phyloP scores from a whole-genome alignment of 2,329 filamentous ascomycete genomes.

The Gyromitra esculenta region DNA sequence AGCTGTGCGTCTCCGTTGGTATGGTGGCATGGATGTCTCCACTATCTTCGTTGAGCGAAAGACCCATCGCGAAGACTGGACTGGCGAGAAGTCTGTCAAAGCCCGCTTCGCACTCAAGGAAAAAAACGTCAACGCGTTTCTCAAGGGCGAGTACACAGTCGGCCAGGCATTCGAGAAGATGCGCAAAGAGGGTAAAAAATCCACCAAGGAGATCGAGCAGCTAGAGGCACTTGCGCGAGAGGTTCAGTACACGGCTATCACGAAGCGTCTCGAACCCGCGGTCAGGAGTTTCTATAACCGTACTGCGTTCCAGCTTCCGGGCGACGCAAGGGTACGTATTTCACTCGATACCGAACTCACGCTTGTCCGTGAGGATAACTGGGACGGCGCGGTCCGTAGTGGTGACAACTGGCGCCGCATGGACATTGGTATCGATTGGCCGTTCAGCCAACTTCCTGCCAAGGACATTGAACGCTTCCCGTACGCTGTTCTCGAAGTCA shows the following conservation, averaged over 20 bases:
- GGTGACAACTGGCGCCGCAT: conserved; percentile 95
- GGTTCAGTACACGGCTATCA: conserved; percentile 91
- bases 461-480: conserved; percentile 91
- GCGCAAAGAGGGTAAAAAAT: conserved; percentile 93
- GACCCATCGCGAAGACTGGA: conserved; percentile 99
- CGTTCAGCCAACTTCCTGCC: conserved; percentile 86
- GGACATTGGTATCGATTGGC: conserved; percentile 96
- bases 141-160: conserved; percentile 84
- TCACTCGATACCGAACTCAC: conserved; percentile 95
- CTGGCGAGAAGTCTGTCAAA: conserved; percentile 98
- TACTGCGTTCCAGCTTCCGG: conserved; percentile 95
- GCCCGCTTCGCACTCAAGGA: conserved; percentile 94
- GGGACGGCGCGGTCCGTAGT: conserved; percentile 78
- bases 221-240: conserved; percentile 89
- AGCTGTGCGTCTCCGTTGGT: conserved; percentile 95
- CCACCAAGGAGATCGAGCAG: conserved; percentile 87
- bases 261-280: conserved; percentile 85
- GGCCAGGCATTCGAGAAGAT: conserved; percentile 95
- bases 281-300: conserved; percentile 98
- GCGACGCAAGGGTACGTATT: conserved; percentile 93
- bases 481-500: conserved; percentile 95
- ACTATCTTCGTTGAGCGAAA: conserved; percentile 98
- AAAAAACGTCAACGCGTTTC: conserved; percentile 93
- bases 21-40: conserved; percentile 93
- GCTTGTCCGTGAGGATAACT: conserved; percentile 93